phyloP scores from a whole-genome alignment of 2,329 filamentous ascomycete genomes.

The Aureobasidium uvarum region DNA sequence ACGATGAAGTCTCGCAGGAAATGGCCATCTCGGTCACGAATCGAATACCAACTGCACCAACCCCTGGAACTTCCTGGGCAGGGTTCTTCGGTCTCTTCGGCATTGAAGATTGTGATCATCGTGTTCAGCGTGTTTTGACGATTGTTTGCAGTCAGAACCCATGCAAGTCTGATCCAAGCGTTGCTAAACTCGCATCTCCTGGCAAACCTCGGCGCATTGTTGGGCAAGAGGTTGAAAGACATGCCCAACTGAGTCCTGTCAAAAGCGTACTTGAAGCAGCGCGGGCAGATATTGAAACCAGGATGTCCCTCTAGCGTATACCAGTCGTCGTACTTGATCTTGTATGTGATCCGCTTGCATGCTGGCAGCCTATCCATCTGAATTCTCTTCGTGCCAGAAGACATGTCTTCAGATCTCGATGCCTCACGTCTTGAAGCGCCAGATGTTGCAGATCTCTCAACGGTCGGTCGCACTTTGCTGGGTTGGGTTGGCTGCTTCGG shows the following conservation, averaged over 20 bases:
- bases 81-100: slow-evolving; percentile 55
- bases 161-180: slow-evolving; percentile 81
- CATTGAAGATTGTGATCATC: slow-evolving; percentile 65
- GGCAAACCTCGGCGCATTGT: slow-evolving; percentile 44
- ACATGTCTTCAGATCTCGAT: slow-evolving; percentile 31
- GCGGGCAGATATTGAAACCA: slow-evolving; percentile 77
- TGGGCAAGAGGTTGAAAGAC: slow-evolving; percentile 62
- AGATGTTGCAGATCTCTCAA: slow-evolving; percentile 11
- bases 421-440: slow-evolving; percentile 5
- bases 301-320: slow-evolving; percentile 69
- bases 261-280: slow-evolving; percentile 72
- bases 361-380: slow-evolving; percentile 52
- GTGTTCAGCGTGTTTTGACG: slow-evolving; percentile 64
- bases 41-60: slow-evolving; percentile 69
- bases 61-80: slow-evolving; percentile 59
- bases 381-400: slow-evolving; percentile 34
- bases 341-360: slow-evolving; percentile 65
- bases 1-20: slow-evolving; percentile 69
- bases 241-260: slow-evolving; percentile 64
- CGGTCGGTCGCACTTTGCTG: slow-evolving; percentile 7
- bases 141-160: slow-evolving; percentile 74
- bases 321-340: slow-evolving; percentile 71
- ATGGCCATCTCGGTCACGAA: slow-evolving; percentile 66
- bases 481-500: slow-evolving; percentile 15
- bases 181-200: slow-evolving; percentile 75